Percentiles rank a stretch among this genome's conserved stretches.
Conservation (phyloP, 2,329 filamentous ascomycete species). For the Didymella sp. region DNA sequence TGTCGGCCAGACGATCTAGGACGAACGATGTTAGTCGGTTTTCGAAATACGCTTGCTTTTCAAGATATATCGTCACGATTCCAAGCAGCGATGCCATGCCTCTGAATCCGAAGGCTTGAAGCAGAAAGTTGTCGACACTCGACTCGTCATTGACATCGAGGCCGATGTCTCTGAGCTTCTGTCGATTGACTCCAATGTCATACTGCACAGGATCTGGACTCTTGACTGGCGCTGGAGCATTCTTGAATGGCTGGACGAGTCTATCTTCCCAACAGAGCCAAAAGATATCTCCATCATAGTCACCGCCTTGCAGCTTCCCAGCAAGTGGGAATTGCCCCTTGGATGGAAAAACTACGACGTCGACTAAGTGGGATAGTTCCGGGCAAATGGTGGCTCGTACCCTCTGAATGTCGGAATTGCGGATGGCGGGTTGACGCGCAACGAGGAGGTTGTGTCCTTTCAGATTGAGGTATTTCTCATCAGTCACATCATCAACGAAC, state of each 20-base stretch:
- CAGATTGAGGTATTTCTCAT: slow-evolving; percentile 62
- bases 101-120: slow-evolving; percentile 64
- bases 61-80: slow-evolving; percentile 68
- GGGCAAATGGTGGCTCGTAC: slow-evolving; percentile 59
- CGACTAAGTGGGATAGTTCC: slow-evolving; percentile 71
- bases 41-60: slow-evolving; percentile 64
- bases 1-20: slow-evolving; percentile 42
- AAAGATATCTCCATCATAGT: slow-evolving; percentile 80
- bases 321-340: slow-evolving; percentile 70
- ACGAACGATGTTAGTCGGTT: slow-evolving; percentile 34
- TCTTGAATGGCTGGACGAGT: slow-evolving; percentile 71
- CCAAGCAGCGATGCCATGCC: slow-evolving; percentile 66
- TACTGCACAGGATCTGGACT: slow-evolving; percentile 58
- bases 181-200: slow-evolving; percentile 59
- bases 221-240: slow-evolving; percentile 59
- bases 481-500: slow-evolving; percentile 63
- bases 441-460: slow-evolving; percentile 69
- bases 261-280: slow-evolving; percentile 77
- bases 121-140: slow-evolving; percentile 58
- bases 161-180: slow-evolving; percentile 57
- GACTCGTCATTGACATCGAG: slow-evolving; percentile 21
- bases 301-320: slow-evolving; percentile 75
- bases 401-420: slow-evolving; percentile 75
- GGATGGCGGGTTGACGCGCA: slow-evolving; percentile 72
- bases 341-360: slow-evolving; percentile 79